phyloP scores from a whole-genome alignment of 2,329 filamentous ascomycete genomes.

The Claviceps purpurea region DNA sequence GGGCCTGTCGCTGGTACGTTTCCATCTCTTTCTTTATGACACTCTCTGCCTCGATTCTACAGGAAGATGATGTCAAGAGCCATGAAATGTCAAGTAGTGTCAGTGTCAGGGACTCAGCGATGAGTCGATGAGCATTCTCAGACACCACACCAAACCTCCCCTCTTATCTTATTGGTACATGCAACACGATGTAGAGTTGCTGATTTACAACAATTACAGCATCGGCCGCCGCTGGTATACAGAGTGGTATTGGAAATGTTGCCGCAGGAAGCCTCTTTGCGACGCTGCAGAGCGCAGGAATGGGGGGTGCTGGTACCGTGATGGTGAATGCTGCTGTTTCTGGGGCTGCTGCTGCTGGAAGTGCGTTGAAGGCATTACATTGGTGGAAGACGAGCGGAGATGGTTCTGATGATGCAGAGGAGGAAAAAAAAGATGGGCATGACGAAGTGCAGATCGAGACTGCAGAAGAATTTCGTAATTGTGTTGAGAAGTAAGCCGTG shows the following conservation, averaged over 20 bases:
- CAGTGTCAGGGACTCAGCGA: no score
- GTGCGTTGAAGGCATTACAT: constrained; percentile 17
- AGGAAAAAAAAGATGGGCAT: no score
- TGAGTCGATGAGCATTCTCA: no score
- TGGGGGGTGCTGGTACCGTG: constrained; percentile 15
- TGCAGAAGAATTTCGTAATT: no score
- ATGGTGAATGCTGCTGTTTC: constrained; percentile 11
- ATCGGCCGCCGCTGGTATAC: constrained; percentile 1
- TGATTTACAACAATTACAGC: neutral
- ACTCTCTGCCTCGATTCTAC: neutral
- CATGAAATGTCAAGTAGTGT: no score
- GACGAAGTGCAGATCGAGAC: no score
- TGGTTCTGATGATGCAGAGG: neutral
- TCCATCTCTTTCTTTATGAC: neutral
- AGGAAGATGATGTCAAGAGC: no score
- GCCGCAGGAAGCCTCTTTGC: constrained; percentile 14
- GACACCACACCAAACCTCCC: no score
- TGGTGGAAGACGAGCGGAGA: constrained; percentile 12
- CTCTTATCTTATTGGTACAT: no score
- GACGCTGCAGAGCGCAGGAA: constrained; percentile 18
- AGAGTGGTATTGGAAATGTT: constrained; percentile 17
- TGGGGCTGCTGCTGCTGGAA: constrained; percentile 1
- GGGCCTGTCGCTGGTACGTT: neutral
- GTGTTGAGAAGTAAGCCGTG: no score
- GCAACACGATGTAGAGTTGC: no score